Conservation (phyloP, 1,284 basidiomycete genomes). For the Clitocybe nebularis region DNA sequence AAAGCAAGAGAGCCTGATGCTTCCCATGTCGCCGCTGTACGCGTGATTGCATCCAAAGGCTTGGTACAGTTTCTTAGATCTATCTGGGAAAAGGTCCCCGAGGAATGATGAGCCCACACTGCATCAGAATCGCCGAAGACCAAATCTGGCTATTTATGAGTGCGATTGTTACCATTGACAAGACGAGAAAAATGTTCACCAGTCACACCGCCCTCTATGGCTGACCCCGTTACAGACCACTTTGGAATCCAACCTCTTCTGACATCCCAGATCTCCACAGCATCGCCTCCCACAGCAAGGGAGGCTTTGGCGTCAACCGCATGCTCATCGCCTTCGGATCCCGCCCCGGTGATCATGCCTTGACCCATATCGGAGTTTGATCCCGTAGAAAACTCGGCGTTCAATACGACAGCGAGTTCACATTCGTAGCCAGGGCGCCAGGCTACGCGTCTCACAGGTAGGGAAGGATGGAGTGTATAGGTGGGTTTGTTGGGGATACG, state of each 20-base stretch:
- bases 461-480: slow-evolving; percentile 74
- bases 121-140: slow-evolving; percentile 69
- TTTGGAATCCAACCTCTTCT: slow-evolving; percentile 79
- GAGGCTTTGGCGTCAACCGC: slow-evolving; percentile 3
- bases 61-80: slow-evolving; percentile 63
- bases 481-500: slow-evolving; percentile 59
- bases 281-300: slow-evolving; percentile 38
- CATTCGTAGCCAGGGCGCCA: slow-evolving; percentile 83
- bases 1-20: slow-evolving; percentile 68
- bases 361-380: slow-evolving; percentile 27
- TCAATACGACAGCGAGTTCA: slow-evolving; percentile 73
- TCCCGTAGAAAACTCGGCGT: slow-evolving; percentile 51
- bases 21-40: slow-evolving; percentile 69
- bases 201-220: slow-evolving; percentile 64
- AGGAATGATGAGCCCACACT: slow-evolving; percentile 75
- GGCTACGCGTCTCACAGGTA: slow-evolving; percentile 67
- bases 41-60: slow-evolving; percentile 69
- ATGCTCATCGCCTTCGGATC: slow-evolving; percentile 4
- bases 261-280: slow-evolving; percentile 87
- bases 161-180: slow-evolving; percentile 9
- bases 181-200: slow-evolving; percentile 31
- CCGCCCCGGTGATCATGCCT: slow-evolving; percentile 6
- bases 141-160: slow-evolving; percentile 44
- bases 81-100: slow-evolving; percentile 77
- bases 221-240: slow-evolving; percentile 66